phyloP scores from a whole-genome alignment of 2,329 filamentous ascomycete genomes.

The Penicillium sp. region DNA sequence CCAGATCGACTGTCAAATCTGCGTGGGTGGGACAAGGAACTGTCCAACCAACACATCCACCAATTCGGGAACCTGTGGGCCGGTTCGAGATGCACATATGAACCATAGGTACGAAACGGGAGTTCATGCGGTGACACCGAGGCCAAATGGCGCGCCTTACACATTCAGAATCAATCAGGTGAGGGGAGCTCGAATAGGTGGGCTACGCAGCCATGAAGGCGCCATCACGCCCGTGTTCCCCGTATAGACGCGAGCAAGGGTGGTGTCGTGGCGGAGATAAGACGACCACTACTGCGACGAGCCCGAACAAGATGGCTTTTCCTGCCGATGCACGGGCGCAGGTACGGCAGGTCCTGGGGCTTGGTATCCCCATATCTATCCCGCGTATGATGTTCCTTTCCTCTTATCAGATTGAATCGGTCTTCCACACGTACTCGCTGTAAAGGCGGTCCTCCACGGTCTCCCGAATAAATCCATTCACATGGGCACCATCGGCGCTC shows the following conservation, averaged over 20 bases:
- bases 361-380: no score
- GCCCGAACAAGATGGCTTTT: no score
- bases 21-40: no score
- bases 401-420: conserved; percentile 33
- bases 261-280: conserved; percentile 1
- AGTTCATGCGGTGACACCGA: no score
- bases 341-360: no score
- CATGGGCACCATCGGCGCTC: conserved; percentile 41
- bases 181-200: conserved; percentile 8
- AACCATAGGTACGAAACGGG: no score
- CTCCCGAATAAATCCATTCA: conserved; percentile 62
- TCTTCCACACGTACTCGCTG: conserved; percentile 40
- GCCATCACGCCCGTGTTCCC: neutral
- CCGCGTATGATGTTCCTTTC: conserved; percentile 1
- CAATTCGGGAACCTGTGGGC: no score
- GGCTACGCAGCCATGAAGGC: conserved; percentile 5
- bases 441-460: conserved; percentile 57
- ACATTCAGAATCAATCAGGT: conserved; percentile 16
- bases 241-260: neutral
- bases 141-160: neutral
- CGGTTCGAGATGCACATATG: no score
- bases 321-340: no score
- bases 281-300: no score
- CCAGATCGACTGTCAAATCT: no score
- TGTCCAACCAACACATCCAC: no score